Evolutionary conservation across 2,329 filamentous ascomycete genomes (phyloP).

Genomic region (Beauveria sp.): DNA sequence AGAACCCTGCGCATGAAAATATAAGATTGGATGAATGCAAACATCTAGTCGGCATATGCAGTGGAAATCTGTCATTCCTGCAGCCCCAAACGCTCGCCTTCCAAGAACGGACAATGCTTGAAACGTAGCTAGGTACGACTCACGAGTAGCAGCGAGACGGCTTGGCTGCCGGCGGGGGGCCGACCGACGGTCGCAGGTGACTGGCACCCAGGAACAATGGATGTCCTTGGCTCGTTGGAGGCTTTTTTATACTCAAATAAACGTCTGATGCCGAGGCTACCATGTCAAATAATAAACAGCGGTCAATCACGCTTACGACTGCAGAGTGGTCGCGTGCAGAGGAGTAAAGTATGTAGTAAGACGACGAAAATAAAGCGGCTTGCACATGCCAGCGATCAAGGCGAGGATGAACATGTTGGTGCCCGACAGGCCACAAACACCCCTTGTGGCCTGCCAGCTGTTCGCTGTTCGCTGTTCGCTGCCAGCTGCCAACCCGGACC

Average conservation of each 20-base stretch:
- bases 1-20: no score
- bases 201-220: no score
- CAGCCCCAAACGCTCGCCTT: no score
- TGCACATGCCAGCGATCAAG: background rate
- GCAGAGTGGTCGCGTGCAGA: background rate
- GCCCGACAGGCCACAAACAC: background rate
- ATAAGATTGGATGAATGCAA: no score
- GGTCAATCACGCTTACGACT: background rate
- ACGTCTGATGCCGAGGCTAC: background rate
- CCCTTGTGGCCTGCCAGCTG: background rate
- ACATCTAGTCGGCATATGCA: no score
- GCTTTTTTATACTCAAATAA: background rate
- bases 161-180: background rate
- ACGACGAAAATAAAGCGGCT: conserved; percentile 12
- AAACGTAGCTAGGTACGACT: no score
- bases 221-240: background rate
- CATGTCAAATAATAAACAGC: background rate
- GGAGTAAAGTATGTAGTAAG: background rate
- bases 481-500: conserved; percentile 7
- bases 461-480: background rate
- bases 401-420: background rate
- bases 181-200: background rate
- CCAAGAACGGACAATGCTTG: no score
- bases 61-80: no score
- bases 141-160: no score